Evolutionary conservation across 2,329 filamentous ascomycete species (phyloP).

Genomic region (Nigrograna mackinnonii): DNA sequence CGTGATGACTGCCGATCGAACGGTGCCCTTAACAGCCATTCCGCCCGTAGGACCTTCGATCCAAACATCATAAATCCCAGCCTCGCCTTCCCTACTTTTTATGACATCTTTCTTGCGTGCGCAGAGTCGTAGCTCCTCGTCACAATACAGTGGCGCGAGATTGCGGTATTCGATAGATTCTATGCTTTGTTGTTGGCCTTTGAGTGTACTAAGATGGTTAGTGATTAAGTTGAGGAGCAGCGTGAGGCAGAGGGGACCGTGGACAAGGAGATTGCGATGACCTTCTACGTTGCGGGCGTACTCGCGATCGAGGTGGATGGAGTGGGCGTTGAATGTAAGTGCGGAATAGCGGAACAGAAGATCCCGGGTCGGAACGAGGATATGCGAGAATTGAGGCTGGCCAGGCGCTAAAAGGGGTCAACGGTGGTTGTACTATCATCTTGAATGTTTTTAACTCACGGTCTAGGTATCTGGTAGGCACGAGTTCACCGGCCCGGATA

Average conservation of each 20-base stretch:
- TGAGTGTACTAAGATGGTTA: constrained; percentile 49
- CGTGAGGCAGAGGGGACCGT: constrained; percentile 80
- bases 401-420: constrained; percentile 47
- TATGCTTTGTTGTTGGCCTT: constrained; percentile 44
- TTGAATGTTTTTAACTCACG: constrained; percentile 18
- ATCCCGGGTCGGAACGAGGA: constrained; percentile 66
- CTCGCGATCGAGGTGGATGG: constrained; percentile 79
- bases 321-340: constrained; percentile 87
- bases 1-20: too few relatives aligned
- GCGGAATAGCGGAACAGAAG: constrained; percentile 91
- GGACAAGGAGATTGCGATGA: constrained; percentile 75
- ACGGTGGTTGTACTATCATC: constrained; percentile 1
- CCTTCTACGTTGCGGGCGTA: constrained; percentile 75
- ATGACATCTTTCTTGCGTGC: constrained; percentile 54
- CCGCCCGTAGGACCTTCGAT: constrained; percentile 45
- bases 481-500: constrained; percentile 26
- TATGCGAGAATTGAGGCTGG: constrained; percentile 59
- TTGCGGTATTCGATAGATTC: constrained; percentile 76
- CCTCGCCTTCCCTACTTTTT: too few relatives aligned
- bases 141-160: constrained; percentile 76
- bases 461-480: constrained; percentile 41
- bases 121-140: constrained; percentile 72
- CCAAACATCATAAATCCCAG: constrained; percentile 41
- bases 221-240: constrained; percentile 73
- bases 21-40: constrained; percentile 49